Evolutionary conservation across 345 rosid genomes (phyloP).

Genomic region (Garcia nutans): DNA sequence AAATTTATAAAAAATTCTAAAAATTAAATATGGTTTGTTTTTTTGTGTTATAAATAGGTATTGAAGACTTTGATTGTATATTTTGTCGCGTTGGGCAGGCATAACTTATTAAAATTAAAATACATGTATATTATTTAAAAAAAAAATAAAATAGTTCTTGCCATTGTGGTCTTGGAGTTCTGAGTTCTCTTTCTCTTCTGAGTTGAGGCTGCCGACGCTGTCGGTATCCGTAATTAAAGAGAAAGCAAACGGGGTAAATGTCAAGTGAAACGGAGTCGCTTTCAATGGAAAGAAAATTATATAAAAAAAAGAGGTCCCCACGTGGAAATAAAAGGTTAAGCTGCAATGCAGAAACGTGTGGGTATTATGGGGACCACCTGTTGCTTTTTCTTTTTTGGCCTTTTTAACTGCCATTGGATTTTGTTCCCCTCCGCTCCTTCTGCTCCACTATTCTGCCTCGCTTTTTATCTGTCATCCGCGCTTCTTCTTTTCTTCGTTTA

Average conservation of each 20-base stretch:
- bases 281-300: background rate
- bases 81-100: conserved; percentile 17
- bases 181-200: no score
- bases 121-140: no score
- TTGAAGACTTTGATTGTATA: background rate
- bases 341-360: conserved; percentile 9
- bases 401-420: conserved; percentile 24
- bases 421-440: conserved; percentile 4
- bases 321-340: background rate
- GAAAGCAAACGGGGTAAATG: background rate
- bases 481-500: background rate
- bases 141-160: no score
- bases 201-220: conserved; percentile 47
- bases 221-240: conserved; percentile 21
- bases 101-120: no score
- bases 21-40: background rate
- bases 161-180: background rate
- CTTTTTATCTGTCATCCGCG: background rate
- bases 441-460: background rate
- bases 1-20: no score
- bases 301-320: conserved; percentile 22
- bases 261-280: conserved; percentile 25
- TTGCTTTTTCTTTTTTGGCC: background rate
- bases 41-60: background rate
- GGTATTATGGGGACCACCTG: background rate